A percentile compares a stretch with the other conserved stretches of the same genome.
These are phyloP conservation scores for Pyronema omphalodes DNA, from an alignment of 495 filamentous ascomycete species.

Conservation along the genomic window DNA sequence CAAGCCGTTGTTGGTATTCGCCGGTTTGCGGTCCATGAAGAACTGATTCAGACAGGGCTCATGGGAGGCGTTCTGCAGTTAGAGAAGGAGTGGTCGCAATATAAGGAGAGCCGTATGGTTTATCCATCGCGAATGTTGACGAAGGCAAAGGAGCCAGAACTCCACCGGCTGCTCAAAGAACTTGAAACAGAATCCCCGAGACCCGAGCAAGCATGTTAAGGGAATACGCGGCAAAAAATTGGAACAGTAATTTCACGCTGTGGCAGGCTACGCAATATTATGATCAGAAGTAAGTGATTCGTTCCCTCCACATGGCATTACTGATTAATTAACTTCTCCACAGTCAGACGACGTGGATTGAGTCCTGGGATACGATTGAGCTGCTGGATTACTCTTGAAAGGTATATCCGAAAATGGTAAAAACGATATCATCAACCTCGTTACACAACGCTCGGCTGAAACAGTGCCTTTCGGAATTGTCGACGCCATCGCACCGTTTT, in stretches of 20 bases:
- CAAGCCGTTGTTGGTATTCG: background rate
- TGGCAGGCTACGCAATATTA: background rate
- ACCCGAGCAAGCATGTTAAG: background rate
- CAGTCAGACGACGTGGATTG: background rate
- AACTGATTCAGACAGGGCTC: background rate
- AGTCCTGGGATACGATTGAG: background rate
- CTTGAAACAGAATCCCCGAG: background rate
- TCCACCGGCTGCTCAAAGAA: background rate
- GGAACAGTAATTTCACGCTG: background rate
- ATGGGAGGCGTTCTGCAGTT: background rate
- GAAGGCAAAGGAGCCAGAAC: background rate
- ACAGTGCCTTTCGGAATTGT: background rate
- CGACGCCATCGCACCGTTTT: background rate
- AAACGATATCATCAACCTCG: background rate
- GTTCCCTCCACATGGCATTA: background rate
- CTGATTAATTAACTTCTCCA: background rate
- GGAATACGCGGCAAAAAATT: background rate
- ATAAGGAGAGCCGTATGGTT: background rate
- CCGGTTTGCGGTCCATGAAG: background rate
- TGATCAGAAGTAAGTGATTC: background rate
- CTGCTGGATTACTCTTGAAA: background rate
- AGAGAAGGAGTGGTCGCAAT: background rate
- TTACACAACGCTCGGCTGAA: background rate
- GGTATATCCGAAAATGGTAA: background rate
- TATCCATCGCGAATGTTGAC: background rate